phyloP scores from a whole-genome alignment of 2,329 filamentous ascomycete genomes.

The Geosmithia flava region DNA sequence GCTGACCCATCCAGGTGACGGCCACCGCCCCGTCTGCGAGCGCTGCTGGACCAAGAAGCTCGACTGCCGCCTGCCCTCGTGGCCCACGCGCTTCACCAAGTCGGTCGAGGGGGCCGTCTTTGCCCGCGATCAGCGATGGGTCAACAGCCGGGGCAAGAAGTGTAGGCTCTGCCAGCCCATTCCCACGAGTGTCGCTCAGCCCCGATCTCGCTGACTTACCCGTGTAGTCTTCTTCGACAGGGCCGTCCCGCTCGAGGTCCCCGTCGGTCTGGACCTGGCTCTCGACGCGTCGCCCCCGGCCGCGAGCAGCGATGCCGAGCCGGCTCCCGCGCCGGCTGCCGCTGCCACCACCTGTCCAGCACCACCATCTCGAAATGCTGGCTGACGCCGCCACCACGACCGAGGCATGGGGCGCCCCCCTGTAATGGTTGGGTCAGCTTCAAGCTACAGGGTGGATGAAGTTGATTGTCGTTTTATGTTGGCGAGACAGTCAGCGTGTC shows the following conservation, averaged over 20 bases:
- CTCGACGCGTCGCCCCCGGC: background rate
- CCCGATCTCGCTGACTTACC: background rate
- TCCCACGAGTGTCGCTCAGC: too few relatives aligned
- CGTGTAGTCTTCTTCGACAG: conserved; percentile 1
- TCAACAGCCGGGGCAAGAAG: background rate
- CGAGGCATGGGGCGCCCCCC: background rate
- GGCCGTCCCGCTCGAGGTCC: background rate
- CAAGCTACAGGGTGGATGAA: too few relatives aligned
- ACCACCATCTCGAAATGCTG: background rate
- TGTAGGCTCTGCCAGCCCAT: background rate
- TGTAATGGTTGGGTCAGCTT: too few relatives aligned
- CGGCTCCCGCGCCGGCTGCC: too few relatives aligned
- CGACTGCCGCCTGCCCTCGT: background rate
- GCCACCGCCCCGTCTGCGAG: background rate
- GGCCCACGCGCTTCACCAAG: background rate
- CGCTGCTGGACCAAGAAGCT: background rate
- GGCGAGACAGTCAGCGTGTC: too few relatives aligned
- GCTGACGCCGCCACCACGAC: background rate
- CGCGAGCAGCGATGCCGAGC: too few relatives aligned
- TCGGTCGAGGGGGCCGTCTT: background rate
- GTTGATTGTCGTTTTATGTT: too few relatives aligned
- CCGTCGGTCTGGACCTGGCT: background rate
- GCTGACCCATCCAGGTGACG: background rate
- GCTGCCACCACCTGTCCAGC: too few relatives aligned
- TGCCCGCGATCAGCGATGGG: background rate